Base-by-base conservation (phyloP, 768 basidiomycete species). In the Favolaschia claudopus region DNA sequence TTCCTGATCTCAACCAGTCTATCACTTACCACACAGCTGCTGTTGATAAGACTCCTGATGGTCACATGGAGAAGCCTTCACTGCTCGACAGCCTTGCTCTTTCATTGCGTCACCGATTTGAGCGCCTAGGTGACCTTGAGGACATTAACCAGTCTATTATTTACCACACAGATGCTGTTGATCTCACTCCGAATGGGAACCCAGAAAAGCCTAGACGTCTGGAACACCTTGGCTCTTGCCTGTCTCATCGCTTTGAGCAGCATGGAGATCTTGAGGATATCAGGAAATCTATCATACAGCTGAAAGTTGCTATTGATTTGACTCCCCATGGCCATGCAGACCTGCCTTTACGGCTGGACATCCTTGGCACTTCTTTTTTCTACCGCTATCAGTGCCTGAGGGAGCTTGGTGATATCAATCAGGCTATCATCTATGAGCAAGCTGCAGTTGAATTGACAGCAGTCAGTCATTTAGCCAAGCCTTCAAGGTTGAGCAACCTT, bases 401-500 rank as follows among this genome's bases (percentile, higher is more conserved):
- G 20, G 48, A 47, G 5, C 14, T 45, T 5, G 39, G 1, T 24
- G 61, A 58, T 34, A n/a, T 62, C 19, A 40, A 52, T 14, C 13
- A 58, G 40, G 20, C 28, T 20, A 52, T 58, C 13, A 14, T 15
- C 17, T 29, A 27, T 4, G 6, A 32, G 3, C 9, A 46, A 29
- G 44, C 19, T 46, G 44, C 44, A 36, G 22, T 49, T 37, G 8
- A 4, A 27, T 37, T 50, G 9, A 39, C 42, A 15, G 49, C 62
- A 33, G 37, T 47, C 14, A 45, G 38, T 28, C 55, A 63, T 37
- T 56, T 43, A 15, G 42, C 52, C 33, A 52, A 55, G 57, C 51
- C 57, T 20, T 8, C n/a, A n/a, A n/a, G n/a, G n/a, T 4, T 38
- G 14, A 25, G 25, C 33, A 50, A 27, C 24, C 45, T 62, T 27